A percentile compares a stretch with the other conserved stretches of the same genome.
These are phyloP conservation scores for Talaromyces piceae DNA, from an alignment of 2,329 filamentous ascomycete genomes.

Conservation along the genomic window DNA sequence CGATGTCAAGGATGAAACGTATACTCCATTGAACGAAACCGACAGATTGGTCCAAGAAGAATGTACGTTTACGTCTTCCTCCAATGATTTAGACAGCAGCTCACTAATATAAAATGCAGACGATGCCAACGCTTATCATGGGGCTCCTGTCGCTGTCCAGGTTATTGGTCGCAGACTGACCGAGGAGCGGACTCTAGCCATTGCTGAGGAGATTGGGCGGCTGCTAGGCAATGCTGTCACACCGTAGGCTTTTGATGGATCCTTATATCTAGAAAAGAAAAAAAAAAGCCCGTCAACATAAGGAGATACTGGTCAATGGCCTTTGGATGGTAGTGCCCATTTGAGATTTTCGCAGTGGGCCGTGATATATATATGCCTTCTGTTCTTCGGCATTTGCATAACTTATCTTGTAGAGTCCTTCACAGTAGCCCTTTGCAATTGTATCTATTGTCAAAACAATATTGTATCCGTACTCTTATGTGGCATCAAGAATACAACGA, in stretches of 20 bases:
- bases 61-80: neutral
- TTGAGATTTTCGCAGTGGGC: too few relatives aligned
- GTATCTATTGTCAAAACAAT: too few relatives aligned
- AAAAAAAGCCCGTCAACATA: too few relatives aligned
- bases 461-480: neutral
- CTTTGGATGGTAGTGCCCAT: too few relatives aligned
- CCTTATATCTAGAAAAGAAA: too few relatives aligned
- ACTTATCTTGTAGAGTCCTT: too few relatives aligned
- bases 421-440: too few relatives aligned
- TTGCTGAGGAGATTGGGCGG: constrained; percentile 18
- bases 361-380: too few relatives aligned
- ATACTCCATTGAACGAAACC: constrained; percentile 6
- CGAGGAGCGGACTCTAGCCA: constrained; percentile 39
- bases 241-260: constrained; percentile 21
- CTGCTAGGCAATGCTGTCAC: constrained; percentile 24
- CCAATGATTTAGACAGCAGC: too few relatives aligned
- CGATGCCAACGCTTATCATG: constrained; percentile 8
- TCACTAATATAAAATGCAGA: constrained; percentile 9
- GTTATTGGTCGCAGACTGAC: constrained; percentile 6
- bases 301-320: too few relatives aligned
- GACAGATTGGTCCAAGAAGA: constrained; percentile 15
- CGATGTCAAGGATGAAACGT: neutral
- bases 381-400: too few relatives aligned
- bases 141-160: constrained; percentile 6
- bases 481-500: neutral